Base-by-base conservation (phyloP, 148 eudicot genomes). In the Arbutus unedo region DNA sequence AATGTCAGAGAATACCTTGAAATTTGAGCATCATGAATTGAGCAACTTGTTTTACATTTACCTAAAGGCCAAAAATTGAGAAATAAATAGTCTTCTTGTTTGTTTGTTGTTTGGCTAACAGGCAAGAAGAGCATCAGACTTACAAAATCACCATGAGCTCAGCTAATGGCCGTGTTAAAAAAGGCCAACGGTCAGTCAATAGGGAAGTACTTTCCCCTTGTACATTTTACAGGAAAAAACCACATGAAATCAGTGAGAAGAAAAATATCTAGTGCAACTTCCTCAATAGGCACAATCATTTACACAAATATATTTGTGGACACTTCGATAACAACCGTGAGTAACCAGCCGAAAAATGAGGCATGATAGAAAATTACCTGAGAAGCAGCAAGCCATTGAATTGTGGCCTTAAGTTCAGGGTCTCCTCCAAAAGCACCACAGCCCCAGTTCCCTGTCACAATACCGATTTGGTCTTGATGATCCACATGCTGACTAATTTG, bases 381-480 rank as follows among this genome's bases (percentile, higher is more conserved):
- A 88, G 98, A 95, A 67, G 97, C 97, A 84, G 99, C 98, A 73
- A 96, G 90, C 99, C 99, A 96, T 81, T 96, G 99, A 53, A 96
- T 81, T 56, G 90, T 81, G 25, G 93, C 83, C 88, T 96, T 96
- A 82, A 96, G 86, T 89, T 96, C 92, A 81, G 99, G 97, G 86
- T 96, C 99, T 79, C 99, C 99, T 45, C 98, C 99, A 84, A 96
- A 96, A 84, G 97, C 99, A 60, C 99, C 98, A 88, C 98, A 96
- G 53, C 99, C 99, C 99, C 99, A 96, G 83, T 96, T 96, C n/a
- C 99, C 99, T 10, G 99, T 96, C 51, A 66, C 97, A 87, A 95
- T 88, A 3, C 98, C 98, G 60, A 89, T 86, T 71, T 81, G 86
- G 54, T 74, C 77, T 48, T 87, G 82, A 86, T 82, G 31, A 14